Conservation (phyloP, 148 eudicot genomes). For the Cornus kousa region DNA sequence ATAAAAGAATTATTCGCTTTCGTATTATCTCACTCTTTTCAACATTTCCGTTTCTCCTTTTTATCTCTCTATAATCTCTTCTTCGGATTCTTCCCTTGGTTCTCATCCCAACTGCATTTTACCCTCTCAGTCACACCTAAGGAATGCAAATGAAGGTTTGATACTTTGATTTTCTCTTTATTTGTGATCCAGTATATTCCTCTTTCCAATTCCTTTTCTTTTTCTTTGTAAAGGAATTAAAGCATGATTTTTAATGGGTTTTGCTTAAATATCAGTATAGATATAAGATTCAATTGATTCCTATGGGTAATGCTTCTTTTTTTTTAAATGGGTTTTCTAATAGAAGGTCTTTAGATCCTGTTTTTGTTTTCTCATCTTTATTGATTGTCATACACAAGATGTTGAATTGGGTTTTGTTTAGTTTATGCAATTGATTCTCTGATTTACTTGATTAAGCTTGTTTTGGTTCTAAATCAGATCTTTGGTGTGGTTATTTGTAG, state of each 20-base stretch:
- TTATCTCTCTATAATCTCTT: neutral
- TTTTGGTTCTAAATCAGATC: neutral
- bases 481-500: neutral
- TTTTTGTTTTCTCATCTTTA: neutral
- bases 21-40: constrained; percentile 1
- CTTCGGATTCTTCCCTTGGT: neutral
- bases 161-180: constrained; percentile 1
- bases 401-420: neutral
- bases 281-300: neutral
- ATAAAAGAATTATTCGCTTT: constrained; percentile 10
- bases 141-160: constrained; percentile 24
- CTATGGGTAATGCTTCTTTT: neutral
- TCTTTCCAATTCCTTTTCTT: neutral
- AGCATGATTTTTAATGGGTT: neutral
- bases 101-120: constrained; percentile 13
- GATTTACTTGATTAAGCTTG: neutral
- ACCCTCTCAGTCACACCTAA: neutral
- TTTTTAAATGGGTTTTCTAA: neutral
- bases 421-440: neutral
- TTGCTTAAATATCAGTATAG: neutral
- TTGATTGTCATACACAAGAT: neutral
- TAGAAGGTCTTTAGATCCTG: neutral
- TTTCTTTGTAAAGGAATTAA: neutral
- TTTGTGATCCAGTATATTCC: neutral
- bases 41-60: neutral